Percentiles rank a stretch among this genome's conserved stretches.
phyloP scores from a whole-genome alignment of 2,329 filamentous ascomycete species.

The Clonostachys solani region DNA sequence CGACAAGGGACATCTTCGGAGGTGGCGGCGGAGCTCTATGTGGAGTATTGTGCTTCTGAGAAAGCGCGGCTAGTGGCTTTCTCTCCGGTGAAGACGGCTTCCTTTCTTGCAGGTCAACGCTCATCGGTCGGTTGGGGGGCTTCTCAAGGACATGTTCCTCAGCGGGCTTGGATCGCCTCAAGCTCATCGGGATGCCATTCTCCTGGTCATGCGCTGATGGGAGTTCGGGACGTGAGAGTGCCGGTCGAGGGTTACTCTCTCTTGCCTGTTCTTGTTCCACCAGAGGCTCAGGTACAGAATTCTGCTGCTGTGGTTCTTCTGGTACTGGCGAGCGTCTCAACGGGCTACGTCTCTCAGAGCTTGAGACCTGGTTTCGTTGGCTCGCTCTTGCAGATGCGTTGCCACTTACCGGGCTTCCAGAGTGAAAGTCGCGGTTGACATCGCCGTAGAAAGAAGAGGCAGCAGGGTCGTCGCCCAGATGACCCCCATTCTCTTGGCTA shows the following conservation, averaged over 20 bases:
- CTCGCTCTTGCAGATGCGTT: conserved; percentile 35
- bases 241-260: background rate
- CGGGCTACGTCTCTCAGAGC: conserved; percentile 26
- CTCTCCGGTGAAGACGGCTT: conserved; percentile 47
- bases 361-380: conserved; percentile 32
- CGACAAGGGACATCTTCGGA: conserved; percentile 95
- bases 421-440: conserved; percentile 43
- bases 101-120: conserved; percentile 31
- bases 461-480: conserved; percentile 28
- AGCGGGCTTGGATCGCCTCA: conserved; percentile 57
- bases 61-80: conserved; percentile 46
- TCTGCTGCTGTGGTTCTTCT: conserved; percentile 5
- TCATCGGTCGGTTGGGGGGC: conserved; percentile 45
- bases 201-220: conserved; percentile 74
- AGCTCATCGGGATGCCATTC: conserved; percentile 71
- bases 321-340: conserved; percentile 17
- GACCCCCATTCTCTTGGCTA: conserved; percentile 36
- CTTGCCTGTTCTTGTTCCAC: conserved; percentile 6
- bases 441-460: conserved; percentile 37
- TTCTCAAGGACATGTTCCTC: conserved; percentile 51
- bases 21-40: conserved; percentile 77
- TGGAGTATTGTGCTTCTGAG: conserved; percentile 58
- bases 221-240: conserved; percentile 35
- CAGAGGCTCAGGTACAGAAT: background rate
- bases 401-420: conserved; percentile 54